Evolutionary conservation across 805 yeast genomes (phyloP).

Genomic region (Yamadazyma tumulicola): DNA sequence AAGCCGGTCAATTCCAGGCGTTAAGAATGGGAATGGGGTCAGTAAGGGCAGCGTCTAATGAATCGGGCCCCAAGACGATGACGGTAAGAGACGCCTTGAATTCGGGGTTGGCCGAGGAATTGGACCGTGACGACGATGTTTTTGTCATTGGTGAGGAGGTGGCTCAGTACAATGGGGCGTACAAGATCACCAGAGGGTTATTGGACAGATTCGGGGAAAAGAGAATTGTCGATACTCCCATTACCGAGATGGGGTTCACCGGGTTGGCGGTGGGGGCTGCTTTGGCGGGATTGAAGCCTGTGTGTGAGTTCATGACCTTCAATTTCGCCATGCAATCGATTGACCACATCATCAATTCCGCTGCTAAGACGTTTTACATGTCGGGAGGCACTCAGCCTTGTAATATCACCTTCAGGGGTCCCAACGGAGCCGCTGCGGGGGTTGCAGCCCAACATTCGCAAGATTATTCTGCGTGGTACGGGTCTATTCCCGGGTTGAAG

Average conservation of each 20-base stretch:
- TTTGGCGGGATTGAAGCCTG: conserved; percentile 93
- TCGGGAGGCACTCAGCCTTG: conserved; percentile 98
- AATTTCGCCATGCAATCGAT: conserved; percentile 99
- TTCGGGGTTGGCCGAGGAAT: conserved; percentile 93
- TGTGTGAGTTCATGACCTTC: conserved; percentile 98
- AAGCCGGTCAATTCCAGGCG: conserved; percentile 33
- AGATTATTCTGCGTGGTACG: conserved; percentile 97
- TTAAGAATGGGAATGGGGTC: conserved; percentile 28
- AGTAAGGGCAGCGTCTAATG: conserved; percentile 42
- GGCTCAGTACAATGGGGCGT: conserved; percentile 99
- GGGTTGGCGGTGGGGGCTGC: conserved; percentile 95
- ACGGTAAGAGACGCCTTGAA: conserved; percentile 97
- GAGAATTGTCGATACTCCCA: conserved; percentile 93
- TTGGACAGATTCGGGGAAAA: conserved; percentile 93
- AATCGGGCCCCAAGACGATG: conserved; percentile 56
- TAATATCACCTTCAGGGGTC: conserved; percentile 97
- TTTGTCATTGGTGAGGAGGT: conserved; percentile 99
- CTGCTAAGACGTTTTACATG: conserved; percentile 98
- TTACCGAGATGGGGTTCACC: conserved; percentile 98
- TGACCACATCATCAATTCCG: conserved; percentile 97
- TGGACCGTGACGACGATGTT: conserved; percentile 92
- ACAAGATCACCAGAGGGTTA: conserved; percentile 93
- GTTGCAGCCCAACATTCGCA: conserved; percentile 99
- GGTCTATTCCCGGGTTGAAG: conserved; percentile 95
- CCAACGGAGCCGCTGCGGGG: conserved; percentile 99